phyloP scores from a whole-genome alignment of 164 flowering plant genomes.

The Macadamia tetraphylla region DNA sequence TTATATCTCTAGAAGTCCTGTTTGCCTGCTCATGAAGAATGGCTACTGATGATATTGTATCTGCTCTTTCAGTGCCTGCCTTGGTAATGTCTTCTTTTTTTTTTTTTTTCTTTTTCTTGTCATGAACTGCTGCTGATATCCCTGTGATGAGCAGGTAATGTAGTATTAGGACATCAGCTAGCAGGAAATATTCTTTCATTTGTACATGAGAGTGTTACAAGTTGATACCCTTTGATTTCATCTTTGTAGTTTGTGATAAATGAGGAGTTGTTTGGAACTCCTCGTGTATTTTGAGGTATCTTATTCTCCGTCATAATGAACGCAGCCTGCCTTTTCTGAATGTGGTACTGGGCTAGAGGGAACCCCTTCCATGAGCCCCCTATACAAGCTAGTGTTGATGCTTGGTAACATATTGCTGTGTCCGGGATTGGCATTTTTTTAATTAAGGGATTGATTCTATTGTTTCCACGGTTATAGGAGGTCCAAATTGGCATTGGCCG shows the following conservation, averaged over 20 bases:
- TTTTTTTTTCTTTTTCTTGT: not conserved
- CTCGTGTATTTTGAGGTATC: not conserved
- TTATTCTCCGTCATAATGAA: not conserved
- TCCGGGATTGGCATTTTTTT: too few relatives aligned
- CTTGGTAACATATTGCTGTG: too few relatives aligned
- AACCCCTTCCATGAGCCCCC: too few relatives aligned
- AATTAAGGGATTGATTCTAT: too few relatives aligned
- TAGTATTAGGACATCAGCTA: constrained; percentile 14
- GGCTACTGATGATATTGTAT: constrained; percentile 14
- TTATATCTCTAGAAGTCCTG: constrained; percentile 11
- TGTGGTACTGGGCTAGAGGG: too few relatives aligned
- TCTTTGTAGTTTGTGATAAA: constrained; percentile 5
- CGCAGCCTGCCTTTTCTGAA: not conserved
- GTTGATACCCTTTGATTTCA: constrained; percentile 5
- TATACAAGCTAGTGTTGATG: too few relatives aligned
- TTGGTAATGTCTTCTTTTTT: constrained; percentile 22
- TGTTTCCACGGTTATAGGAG: too few relatives aligned
- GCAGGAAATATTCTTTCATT: constrained; percentile 47
- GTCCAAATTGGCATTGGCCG: too few relatives aligned
- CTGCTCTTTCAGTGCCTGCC: constrained; percentile 22
- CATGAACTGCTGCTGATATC: constrained; percentile 22
- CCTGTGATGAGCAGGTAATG: not conserved
- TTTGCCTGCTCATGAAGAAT: constrained; percentile 15
- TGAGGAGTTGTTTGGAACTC: not conserved
- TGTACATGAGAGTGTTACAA: constrained; percentile 10